Conservation (phyloP, 2,329 filamentous ascomycete genomes). For the Cladosporium velox region DNA sequence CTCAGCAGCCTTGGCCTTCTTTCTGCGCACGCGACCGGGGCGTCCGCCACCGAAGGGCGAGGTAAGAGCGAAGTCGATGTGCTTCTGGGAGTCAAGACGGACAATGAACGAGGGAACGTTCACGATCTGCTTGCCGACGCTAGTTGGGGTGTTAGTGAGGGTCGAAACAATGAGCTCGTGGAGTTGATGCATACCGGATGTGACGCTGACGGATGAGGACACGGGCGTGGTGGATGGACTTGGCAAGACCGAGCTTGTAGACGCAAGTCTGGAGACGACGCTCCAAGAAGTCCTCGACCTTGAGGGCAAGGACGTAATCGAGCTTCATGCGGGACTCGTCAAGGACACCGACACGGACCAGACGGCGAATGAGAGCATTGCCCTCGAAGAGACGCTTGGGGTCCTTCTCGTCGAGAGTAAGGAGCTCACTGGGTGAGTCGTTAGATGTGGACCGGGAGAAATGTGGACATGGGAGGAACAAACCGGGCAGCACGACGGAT, state of each 20-base stretch:
- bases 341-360: conserved; percentile 98
- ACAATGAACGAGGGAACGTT: conserved; percentile 99
- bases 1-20: conserved; percentile 98
- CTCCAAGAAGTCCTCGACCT: conserved; percentile 99
- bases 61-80: conserved; percentile 98
- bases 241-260: conserved; percentile 99
- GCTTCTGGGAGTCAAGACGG: conserved; percentile 99
- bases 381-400: conserved; percentile 99
- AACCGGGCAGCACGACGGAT: conserved; percentile 99
- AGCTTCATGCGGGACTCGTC: conserved; percentile 99
- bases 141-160: conserved; percentile 36
- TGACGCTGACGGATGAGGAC: conserved; percentile 99
- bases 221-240: conserved; percentile 99
- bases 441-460: conserved; percentile 20
- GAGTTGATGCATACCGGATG: conserved; percentile 66
- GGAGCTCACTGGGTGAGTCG: conserved; percentile 76
- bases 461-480: conserved; percentile 37
- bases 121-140: conserved; percentile 99
- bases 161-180: conserved; percentile 12
- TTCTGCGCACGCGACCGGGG: conserved; percentile 96
- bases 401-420: conserved; percentile 99
- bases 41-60: conserved; percentile 97
- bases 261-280: conserved; percentile 99
- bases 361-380: conserved; percentile 99
- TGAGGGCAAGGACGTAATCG: conserved; percentile 98